Conservation (phyloP, 2,329 filamentous ascomycete species). For the Ploettnerulaceae sp. region DNA sequence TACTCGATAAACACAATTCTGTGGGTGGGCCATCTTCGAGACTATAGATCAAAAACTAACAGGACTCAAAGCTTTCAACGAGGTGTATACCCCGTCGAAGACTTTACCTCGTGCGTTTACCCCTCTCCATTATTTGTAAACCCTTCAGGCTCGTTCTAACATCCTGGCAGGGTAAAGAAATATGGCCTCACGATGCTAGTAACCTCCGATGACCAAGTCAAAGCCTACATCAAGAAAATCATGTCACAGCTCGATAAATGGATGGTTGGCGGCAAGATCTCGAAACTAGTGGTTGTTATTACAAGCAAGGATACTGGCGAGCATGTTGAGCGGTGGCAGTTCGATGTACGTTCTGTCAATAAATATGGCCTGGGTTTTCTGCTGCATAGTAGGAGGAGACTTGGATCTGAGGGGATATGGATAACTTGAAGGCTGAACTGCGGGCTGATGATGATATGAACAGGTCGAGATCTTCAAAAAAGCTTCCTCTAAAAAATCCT, state of each 20-base stretch:
- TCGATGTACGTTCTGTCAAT: constrained; percentile 79
- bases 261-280: constrained; percentile 97
- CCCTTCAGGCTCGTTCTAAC: constrained; percentile 16
- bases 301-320: constrained; percentile 96
- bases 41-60: not conserved
- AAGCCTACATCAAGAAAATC: constrained; percentile 98
- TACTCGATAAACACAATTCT: constrained; percentile 98
- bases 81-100: constrained; percentile 84
- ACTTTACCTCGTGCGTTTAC: constrained; percentile 76
- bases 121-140: no score
- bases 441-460: not conserved
- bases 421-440: not conserved
- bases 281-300: constrained; percentile 92
- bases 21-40: constrained; percentile 43
- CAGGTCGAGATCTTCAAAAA: constrained; percentile 51
- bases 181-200: constrained; percentile 87
- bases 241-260: constrained; percentile 97
- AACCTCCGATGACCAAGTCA: constrained; percentile 94
- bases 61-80: constrained; percentile 67
- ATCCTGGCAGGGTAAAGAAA: constrained; percentile 73
- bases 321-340: constrained; percentile 96
- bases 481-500: constrained; percentile 39
- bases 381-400: no score
- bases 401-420: not conserved
- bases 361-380: no score